Evolutionary conservation across 805 yeast genomes (phyloP), one percentile per base, ranked within the genome.

Genomic region (Millerago galiae): DNA sequence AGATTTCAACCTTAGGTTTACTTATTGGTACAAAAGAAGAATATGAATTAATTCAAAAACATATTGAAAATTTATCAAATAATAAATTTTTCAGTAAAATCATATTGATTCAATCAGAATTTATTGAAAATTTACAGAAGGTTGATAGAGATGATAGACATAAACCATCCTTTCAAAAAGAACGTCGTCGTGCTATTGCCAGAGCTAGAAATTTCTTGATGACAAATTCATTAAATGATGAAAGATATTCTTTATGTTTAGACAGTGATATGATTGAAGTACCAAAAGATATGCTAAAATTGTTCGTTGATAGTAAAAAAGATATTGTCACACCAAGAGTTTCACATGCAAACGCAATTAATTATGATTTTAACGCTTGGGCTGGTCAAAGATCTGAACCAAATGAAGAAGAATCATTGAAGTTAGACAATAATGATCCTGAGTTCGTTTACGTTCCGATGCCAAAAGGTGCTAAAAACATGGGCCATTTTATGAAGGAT

Each of bases 341-440:
- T 3, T 41, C 42, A 12, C 50, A 55, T 25, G 64, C 61, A 8
- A 46, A 38, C 6, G 45, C 47, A 7, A 38, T 35, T 27, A 66
- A 65, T 37, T 65, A 65, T 46, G 70, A 65, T 46, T 52, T 52
- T 43, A 65, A 65, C 45, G 54, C 68, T 3, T 65, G 70, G 70
- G 50, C 44, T 5, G 68, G 70, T 5, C 33, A 35, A 14, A 53
- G 70, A 42, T 38, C 16, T 4, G 40, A 28, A 16, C 69, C 69
- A n/a, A 40, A 38, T 7, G 45, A 37, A 9, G 58, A 50, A 34
- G 56, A 57, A 18, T 35, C 37, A 2, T 30, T 8, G 5, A 41
- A 45, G 24, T 35, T 56, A 16, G 50, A 45, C n/a, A 30, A 35
- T 7, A 46, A 44, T n/a, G 54, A 54, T 26, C 45, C 50, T 7